Percentiles rank a stretch among this genome's conserved stretches.
Conservation (phyloP, 768 basidiomycete species). For the Sistotremastrum suecicum region DNA sequence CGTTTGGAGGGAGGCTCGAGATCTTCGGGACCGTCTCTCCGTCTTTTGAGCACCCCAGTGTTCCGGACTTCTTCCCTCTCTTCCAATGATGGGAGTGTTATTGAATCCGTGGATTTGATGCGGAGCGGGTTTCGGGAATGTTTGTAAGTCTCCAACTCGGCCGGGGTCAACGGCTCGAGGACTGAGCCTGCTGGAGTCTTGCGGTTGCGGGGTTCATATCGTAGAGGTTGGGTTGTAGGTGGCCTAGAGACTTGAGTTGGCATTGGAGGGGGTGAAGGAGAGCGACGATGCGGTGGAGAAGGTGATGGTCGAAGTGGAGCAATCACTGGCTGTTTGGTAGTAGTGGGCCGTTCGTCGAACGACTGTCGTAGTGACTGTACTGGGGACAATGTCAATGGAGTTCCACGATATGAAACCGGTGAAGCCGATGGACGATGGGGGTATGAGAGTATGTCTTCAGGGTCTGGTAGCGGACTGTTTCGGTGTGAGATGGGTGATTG, state of each 20-base stretch:
- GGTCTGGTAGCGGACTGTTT: too few species aligned
- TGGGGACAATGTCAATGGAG: too few species aligned
- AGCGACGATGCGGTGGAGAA: neutral
- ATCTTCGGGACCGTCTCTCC: conserved; percentile 20
- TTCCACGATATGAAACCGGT: too few species aligned
- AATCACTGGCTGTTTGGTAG: too few species aligned
- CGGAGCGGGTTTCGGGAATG: conserved; percentile 7
- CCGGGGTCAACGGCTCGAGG: conserved; percentile 46
- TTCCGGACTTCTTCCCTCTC: conserved; percentile 13
- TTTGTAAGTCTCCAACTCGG: conserved; percentile 42
- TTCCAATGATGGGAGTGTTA: conserved; percentile 39
- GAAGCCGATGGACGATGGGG: too few species aligned
- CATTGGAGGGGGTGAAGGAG: neutral
- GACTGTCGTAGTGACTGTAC: too few species aligned
- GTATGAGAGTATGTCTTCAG: too few species aligned
- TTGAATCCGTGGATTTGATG: conserved; percentile 12
- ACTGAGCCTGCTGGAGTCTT: conserved; percentile 48
- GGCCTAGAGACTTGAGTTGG: neutral
- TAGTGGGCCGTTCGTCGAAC: too few species aligned
- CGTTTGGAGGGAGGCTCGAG: conserved; percentile 31
- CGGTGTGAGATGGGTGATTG: too few species aligned
- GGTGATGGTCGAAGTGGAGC: too few species aligned
- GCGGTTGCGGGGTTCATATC: conserved; percentile 49
- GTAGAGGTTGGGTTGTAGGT: conserved; percentile 15
- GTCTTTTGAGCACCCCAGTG: conserved; percentile 8